These are phyloP conservation scores for Thyridium curvatum DNA, from an alignment of 2,329 filamentous ascomycete species.

Conservation along the genomic window DNA sequence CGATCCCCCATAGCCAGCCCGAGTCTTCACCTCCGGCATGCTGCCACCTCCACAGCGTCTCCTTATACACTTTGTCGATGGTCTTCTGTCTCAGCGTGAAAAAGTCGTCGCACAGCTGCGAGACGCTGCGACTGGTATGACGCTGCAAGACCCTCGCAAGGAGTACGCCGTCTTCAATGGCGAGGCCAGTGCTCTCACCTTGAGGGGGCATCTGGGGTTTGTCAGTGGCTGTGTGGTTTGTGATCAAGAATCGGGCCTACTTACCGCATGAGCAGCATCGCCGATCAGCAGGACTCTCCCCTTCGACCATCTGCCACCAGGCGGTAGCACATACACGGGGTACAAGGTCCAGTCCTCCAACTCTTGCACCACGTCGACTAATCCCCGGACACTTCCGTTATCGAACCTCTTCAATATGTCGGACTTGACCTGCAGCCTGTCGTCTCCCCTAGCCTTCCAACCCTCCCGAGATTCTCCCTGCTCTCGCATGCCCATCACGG, in stretches of 20 bases:
- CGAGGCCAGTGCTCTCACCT: constrained; percentile 42
- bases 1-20: not conserved
- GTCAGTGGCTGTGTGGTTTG: not conserved
- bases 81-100: constrained; percentile 28
- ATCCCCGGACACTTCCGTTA: constrained; percentile 8
- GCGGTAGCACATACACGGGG: constrained; percentile 8
- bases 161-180: constrained; percentile 45
- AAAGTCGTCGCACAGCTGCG: constrained; percentile 39
- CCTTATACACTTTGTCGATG: constrained; percentile 8
- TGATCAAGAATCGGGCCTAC: not conserved
- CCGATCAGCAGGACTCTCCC: constrained; percentile 8
- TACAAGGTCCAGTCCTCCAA: constrained; percentile 17
- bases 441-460: constrained; percentile 13
- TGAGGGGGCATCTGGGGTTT: constrained; percentile 37
- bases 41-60: constrained; percentile 1
- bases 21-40: not conserved
- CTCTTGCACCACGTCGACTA: constrained; percentile 11
- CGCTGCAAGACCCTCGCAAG: constrained; percentile 26
- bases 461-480: constrained; percentile 10
- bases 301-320: constrained; percentile 6
- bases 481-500: constrained; percentile 14
- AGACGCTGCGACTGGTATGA: constrained; percentile 18
- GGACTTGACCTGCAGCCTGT: constrained; percentile 11
- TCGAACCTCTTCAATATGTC: constrained; percentile 9
- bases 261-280: constrained; percentile 11